Base-by-base conservation (phyloP, 139 green algal species). In the Tetradesmus obliquus region DNA sequence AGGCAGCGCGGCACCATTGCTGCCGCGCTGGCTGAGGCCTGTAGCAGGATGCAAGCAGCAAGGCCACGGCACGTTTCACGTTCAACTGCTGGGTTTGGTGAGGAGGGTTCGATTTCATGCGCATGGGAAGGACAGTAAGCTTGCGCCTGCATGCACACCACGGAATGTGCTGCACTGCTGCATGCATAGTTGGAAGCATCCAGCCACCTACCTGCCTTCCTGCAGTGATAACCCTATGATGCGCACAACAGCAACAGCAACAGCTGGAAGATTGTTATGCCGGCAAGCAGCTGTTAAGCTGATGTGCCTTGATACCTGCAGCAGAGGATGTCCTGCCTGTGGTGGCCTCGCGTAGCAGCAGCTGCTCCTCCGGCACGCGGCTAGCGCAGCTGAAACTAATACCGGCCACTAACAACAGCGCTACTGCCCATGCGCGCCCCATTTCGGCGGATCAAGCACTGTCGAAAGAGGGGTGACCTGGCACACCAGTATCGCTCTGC, bases 1-100 rank as follows among this genome's bases (percentile, higher is more conserved):
- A 3, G 95, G 95, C 82, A 88, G 24, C 51, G 84, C 57, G n/a
- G 0, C 10, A 5, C 9, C 57, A 15, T 79, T 79, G 24, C 15
- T 82, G 76, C 76, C 76, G 22, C 13, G 76, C 76, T 55, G 76
- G 5, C 13, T n/a, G 22, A 51, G 1, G n/a, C 76, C 76, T 55
- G 76, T 17, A 17, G 62, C 62, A 15, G 10, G 62, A 72, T 45
- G 17, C 66, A 76, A 24, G 9, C 60, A 71, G 60, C 60, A 71
- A 19, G 9, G 8, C 9, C 66, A 76, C 1, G 32, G 32, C 32
- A 45, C 32, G 32, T 45, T 45, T 45, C 32, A 45, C 32, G 32
- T 45, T 45, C 32, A 45, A 45, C 32, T 45, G 32, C 32, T 45
- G 32, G 32, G 32, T 45, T 45, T 45, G 32, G 0, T 45, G 32